Evolutionary conservation across 352 stramenopile genomes (phyloP).

Genomic region (Phytophthora syringae): DNA sequence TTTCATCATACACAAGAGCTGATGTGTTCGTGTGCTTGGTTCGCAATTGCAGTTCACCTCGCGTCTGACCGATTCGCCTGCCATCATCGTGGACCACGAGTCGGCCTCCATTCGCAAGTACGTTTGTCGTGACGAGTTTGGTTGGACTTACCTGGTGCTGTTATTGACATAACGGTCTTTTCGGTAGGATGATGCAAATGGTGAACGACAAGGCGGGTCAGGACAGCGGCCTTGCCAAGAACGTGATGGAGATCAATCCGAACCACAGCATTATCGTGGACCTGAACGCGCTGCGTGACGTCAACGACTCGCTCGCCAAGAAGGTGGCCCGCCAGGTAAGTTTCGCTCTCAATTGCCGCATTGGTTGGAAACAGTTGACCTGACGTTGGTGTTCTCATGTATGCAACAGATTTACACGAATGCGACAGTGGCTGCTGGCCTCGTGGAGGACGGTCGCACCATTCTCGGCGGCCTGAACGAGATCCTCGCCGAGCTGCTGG

Average conservation of each 20-base stretch:
- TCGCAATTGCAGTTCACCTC: slow-evolving; percentile 63
- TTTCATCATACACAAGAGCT: neutral
- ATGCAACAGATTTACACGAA: slow-evolving; percentile 98
- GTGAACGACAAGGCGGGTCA: slow-evolving; percentile 90
- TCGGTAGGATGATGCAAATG: slow-evolving; percentile 97
- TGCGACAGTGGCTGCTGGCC: slow-evolving; percentile 96
- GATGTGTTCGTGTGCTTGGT: neutral
- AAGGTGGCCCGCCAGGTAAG: slow-evolving; percentile 83
- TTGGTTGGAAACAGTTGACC: neutral
- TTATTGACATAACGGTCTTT: slow-evolving; percentile 1
- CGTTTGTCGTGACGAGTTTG: slow-evolving; percentile 8
- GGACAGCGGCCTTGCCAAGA: slow-evolving; percentile 79
- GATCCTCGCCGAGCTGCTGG: slow-evolving; percentile 90
- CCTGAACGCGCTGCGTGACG: slow-evolving; percentile 88
- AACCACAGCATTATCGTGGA: slow-evolving; percentile 97
- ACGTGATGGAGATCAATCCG: slow-evolving; percentile 99
- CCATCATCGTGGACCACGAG: slow-evolving; percentile 99
- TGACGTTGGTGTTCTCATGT: slow-evolving; percentile 30
- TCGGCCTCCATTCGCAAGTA: slow-evolving; percentile 95
- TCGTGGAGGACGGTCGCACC: slow-evolving; percentile 97
- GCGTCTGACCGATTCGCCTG: slow-evolving; percentile 96
- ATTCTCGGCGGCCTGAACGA: slow-evolving; percentile 98
- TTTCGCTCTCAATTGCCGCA: slow-evolving; percentile 1
- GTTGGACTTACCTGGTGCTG: neutral
- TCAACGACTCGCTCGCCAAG: slow-evolving; percentile 85